Percentiles rank a stretch among this genome's conserved stretches.
Conservation (phyloP, 345 rosid genomes). For the Pistacia atlantica region DNA sequence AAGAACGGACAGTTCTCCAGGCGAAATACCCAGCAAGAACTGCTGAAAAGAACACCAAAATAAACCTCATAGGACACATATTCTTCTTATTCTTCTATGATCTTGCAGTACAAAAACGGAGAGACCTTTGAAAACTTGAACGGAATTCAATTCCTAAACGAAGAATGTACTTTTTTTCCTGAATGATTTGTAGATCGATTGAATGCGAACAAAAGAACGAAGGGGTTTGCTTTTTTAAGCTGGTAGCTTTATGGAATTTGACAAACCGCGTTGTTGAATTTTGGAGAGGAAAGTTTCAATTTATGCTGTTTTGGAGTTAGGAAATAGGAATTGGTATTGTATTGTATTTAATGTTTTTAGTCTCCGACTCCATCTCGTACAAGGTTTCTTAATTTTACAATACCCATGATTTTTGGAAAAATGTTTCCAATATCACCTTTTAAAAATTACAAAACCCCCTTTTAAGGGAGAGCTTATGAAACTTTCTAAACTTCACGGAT, state of each 20-base stretch:
- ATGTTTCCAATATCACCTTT: too few relatives aligned
- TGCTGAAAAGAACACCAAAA: conserved; percentile 90
- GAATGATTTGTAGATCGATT: not conserved
- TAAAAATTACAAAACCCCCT: too few relatives aligned
- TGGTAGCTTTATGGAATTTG: not conserved
- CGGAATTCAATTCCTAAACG: not conserved
- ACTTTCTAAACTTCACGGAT: too few relatives aligned
- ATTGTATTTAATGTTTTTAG: not conserved
- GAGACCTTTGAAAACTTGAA: conserved; percentile 16
- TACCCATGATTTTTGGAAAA: too few relatives aligned
- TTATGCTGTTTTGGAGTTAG: not conserved
- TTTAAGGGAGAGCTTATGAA: too few relatives aligned
- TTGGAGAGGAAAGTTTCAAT: not conserved
- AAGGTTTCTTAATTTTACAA: too few relatives aligned
- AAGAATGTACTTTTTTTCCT: too few relatives aligned
- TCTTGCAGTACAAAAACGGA: conserved; percentile 23
- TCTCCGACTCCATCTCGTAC: too few relatives aligned
- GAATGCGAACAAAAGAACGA: not conserved
- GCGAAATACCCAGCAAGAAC: conserved; percentile 82
- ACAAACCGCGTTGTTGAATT: conserved; percentile 5
- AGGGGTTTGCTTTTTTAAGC: not conserved
- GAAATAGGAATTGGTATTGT: conserved; percentile 12
- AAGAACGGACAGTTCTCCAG: conserved; percentile 74
- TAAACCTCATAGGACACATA: conserved; percentile 88
- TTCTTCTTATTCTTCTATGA: not conserved